phyloP scores from a whole-genome alignment of 768 basidiomycete species.

The Suillus plorans region DNA sequence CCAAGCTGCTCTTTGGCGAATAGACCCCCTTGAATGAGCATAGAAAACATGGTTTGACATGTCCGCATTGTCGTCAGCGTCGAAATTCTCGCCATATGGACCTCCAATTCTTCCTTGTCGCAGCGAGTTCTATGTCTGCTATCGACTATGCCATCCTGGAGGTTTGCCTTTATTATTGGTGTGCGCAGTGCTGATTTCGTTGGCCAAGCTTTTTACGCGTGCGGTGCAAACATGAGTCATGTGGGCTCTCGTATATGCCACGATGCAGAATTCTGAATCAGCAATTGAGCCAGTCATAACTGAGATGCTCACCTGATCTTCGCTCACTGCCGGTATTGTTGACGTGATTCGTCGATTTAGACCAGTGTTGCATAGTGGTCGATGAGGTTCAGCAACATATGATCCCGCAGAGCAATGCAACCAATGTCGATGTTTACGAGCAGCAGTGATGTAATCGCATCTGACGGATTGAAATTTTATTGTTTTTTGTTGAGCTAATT shows the following conservation, averaged over 20 bases:
- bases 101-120: slow-evolving; percentile 4
- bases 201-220: neutral
- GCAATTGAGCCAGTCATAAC: neutral
- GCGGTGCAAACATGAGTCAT: neutral
- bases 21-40: slow-evolving; percentile 24
- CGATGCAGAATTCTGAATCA: neutral
- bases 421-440: neutral
- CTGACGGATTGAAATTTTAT: slow-evolving; percentile 3
- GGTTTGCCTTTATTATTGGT: slow-evolving; percentile 23
- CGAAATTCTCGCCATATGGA: neutral
- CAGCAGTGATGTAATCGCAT: neutral
- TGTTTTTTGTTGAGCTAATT: slow-evolving; percentile 23
- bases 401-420: neutral
- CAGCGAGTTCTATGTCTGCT: slow-evolving; percentile 11
- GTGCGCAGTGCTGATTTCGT: slow-evolving; percentile 9
- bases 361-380: neutral
- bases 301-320: neutral
- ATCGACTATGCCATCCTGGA: slow-evolving; percentile 24
- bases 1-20: slow-evolving; percentile 19
- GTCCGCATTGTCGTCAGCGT: slow-evolving; percentile 5
- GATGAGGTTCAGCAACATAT: neutral
- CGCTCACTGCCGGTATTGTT: neutral
- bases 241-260: neutral
- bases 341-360: slow-evolving; percentile 2
- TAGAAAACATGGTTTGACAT: slow-evolving; percentile 6